Base-by-base conservation (phyloP, 495 filamentous ascomycete species). In the Chaetomium fimeti region DNA sequence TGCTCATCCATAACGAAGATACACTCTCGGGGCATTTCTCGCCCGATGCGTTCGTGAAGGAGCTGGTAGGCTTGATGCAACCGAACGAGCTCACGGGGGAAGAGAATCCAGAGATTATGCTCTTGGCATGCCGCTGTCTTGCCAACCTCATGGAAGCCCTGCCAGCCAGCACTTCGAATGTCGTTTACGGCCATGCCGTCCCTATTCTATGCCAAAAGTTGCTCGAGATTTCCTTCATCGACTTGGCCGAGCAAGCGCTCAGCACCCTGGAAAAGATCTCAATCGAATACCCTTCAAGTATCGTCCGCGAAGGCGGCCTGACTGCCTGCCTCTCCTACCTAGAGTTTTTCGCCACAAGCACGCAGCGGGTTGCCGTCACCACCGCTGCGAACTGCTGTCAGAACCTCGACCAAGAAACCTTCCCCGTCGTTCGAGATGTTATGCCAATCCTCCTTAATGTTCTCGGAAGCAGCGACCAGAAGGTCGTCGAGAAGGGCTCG, bases 81-180 rank as follows among this genome's bases (percentile, higher is more conserved):
- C 91, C 93, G 0, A 88, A 87, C 72, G 89, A 93, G 29, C 84
- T 88, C 52, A 84, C 85, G 57, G 92, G 91, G 22, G 91, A 93
- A 68, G 92, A 95, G 73, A 97, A 96, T 71, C 89, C 93, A 5
- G 93, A 99, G 75, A 97, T 97, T 68, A 97, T 97, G 93, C 87
- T 98, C 3, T 84, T 97, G 63, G 95, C 95, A 5, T 98, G 95
- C 74, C 90, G 95, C 54, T 98, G 91, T 75, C 87, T 99, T 54
- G 95, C 95, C 55, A 97, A 99, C 69, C 75, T 99, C 36, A 99
- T 99, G 93, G 95, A 99, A 74, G 95, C 95, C 32, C 79, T 98
- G 25, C 92, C 94, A 25, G 86, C 91, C 20, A 93, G 94, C 57
- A 93, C 92, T 27, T 91, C 92, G 18, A 96, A 93, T 74, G 92